These are phyloP conservation scores for Calonectria pauciramosa DNA, from an alignment of 2,329 filamentous ascomycete species.

Conservation along the genomic window DNA sequence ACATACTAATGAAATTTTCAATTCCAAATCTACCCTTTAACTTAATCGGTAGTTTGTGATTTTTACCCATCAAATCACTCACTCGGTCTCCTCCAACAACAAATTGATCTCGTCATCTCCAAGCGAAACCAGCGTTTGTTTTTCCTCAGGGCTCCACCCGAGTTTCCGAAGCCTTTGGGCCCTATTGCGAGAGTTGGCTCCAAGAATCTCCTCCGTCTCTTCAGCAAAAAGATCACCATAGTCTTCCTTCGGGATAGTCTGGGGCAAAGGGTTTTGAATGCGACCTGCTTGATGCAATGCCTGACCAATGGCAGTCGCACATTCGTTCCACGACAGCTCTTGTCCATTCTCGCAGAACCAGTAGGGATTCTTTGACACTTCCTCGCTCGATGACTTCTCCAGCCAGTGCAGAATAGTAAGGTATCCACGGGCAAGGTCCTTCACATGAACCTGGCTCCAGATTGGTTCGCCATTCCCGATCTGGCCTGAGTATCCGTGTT, in stretches of 20 bases:
- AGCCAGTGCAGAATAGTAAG: not conserved
- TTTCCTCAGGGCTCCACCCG: not conserved
- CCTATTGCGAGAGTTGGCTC: not conserved
- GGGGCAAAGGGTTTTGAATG: not conserved
- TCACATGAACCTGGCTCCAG: constrained; percentile 6
- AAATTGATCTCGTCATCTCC: not conserved
- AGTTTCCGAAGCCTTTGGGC: not conserved
- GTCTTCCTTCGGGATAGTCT: not conserved
- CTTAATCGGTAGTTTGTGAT: not conserved
- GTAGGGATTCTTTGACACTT: not conserved
- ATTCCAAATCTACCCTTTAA: not conserved
- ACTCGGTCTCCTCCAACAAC: not conserved
- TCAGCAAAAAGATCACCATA: not conserved
- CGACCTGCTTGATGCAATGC: not conserved
- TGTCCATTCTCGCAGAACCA: not conserved
- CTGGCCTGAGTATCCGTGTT: not conserved
- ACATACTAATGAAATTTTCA: too few species aligned
- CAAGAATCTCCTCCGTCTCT: not conserved
- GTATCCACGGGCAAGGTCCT: constrained; percentile 2
- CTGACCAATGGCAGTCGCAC: not conserved
- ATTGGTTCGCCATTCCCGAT: not conserved
- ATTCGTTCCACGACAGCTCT: not conserved
- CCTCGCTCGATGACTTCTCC: not conserved
- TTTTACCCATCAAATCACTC: not conserved
- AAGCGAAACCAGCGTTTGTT: not conserved